These are phyloP conservation scores for Diatrype stigma DNA, from an alignment of 2,329 filamentous ascomycete species.

Conservation along the genomic window DNA sequence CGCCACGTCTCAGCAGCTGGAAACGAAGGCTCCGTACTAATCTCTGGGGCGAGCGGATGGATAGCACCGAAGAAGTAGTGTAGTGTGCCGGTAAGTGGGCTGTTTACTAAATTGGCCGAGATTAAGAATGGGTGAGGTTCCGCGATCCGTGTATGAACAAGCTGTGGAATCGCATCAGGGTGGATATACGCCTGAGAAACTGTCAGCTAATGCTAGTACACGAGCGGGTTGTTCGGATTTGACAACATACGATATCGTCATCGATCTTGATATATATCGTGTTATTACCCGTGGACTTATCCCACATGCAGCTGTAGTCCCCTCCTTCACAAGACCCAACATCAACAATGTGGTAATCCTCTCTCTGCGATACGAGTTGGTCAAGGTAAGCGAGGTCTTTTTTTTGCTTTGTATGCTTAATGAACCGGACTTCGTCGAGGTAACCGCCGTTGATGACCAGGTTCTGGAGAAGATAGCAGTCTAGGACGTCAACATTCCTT, in stretches of 20 bases:
- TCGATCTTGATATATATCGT: constrained; percentile 41
- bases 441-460: constrained; percentile 40
- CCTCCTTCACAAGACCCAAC: constrained; percentile 30
- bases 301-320: constrained; percentile 31
- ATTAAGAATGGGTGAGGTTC: constrained; percentile 48
- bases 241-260: constrained; percentile 38
- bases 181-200: constrained; percentile 23
- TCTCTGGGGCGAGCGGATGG: constrained; percentile 50
- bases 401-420: constrained; percentile 35
- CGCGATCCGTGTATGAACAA: constrained; percentile 48
- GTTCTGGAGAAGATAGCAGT: constrained; percentile 43
- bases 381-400: constrained; percentile 37
- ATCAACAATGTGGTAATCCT: constrained; percentile 32
- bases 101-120: constrained; percentile 54
- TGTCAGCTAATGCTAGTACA: constrained; percentile 3
- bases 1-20: constrained; percentile 33
- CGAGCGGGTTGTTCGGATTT: not conserved
- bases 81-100: constrained; percentile 48
- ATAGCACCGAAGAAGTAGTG: constrained; percentile 51
- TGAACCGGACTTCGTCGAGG: constrained; percentile 41
- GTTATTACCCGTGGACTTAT: constrained; percentile 25
- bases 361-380: constrained; percentile 31
- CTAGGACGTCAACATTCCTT: constrained; percentile 39
- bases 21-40: constrained; percentile 19
- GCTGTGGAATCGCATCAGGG: constrained; percentile 42